These are phyloP conservation scores for Vitis hybrid DNA, from an alignment of 177 flowering plant species.

Conservation along the genomic window DNA sequence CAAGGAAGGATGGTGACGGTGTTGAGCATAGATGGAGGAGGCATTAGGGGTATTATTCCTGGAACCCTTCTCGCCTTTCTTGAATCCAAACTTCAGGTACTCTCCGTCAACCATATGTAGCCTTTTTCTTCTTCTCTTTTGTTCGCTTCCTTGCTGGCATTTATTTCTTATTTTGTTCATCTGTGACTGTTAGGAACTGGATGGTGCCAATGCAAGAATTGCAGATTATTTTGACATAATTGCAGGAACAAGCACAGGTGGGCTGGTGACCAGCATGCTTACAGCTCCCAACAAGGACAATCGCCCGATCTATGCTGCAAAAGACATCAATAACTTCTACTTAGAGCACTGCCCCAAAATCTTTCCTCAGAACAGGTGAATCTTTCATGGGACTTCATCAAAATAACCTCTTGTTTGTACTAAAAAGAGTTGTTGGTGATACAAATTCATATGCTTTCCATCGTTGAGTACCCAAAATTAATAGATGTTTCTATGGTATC, in stretches of 20 bases:
- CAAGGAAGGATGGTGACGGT: slow-evolving; percentile 16
- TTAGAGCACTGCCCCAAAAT: slow-evolving; percentile 22
- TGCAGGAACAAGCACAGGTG: too few relatives aligned
- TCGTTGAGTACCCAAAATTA: too few relatives aligned
- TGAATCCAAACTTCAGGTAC: slow-evolving; percentile 11
- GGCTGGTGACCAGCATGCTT: slow-evolving; percentile 25
- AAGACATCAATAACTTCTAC: slow-evolving; percentile 25
- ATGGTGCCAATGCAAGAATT: slow-evolving; percentile 19
- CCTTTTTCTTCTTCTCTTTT: background rate
- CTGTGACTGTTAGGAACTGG: slow-evolving; percentile 19
- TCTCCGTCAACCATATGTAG: background rate
- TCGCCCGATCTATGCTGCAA: slow-evolving; percentile 25
- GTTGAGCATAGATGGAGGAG: slow-evolving; percentile 33
- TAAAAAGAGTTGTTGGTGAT: too few relatives aligned
- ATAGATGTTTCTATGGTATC: too few relatives aligned
- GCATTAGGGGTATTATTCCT: slow-evolving; percentile 29
- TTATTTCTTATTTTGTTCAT: background rate
- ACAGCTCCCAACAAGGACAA: slow-evolving; percentile 25
- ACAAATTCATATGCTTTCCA: too few relatives aligned
- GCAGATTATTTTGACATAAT: too few relatives aligned
- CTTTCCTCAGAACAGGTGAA: slow-evolving; percentile 24
- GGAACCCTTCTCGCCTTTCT: slow-evolving; percentile 15
- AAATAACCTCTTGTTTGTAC: too few relatives aligned
- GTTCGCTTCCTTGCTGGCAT: background rate
- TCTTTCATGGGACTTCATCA: too few relatives aligned